A percentile compares a stretch with the other conserved stretches of the same genome.
phyloP scores from a whole-genome alignment of 1,284 basidiomycete species.

The Cerioporus squamosus region DNA sequence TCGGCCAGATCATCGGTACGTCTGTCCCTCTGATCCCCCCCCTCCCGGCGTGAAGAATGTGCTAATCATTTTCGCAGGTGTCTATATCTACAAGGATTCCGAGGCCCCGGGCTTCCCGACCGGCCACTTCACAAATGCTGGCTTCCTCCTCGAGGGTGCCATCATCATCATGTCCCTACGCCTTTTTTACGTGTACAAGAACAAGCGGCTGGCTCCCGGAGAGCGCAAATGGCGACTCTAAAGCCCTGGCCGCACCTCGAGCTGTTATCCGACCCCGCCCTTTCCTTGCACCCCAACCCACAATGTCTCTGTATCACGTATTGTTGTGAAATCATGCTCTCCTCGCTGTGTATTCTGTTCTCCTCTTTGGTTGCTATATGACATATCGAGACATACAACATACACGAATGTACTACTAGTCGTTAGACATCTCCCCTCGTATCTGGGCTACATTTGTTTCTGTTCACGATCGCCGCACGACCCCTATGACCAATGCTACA shows the following conservation, averaged over 20 bases:
- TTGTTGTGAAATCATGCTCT: background rate
- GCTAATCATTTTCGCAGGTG: constrained; percentile 19
- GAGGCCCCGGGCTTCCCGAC: constrained; percentile 38
- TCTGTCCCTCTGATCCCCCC: no score
- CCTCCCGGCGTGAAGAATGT: background rate
- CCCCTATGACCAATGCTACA: no score
- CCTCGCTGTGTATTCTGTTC: no score
- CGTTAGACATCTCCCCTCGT: no score
- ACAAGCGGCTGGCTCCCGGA: constrained; percentile 14
- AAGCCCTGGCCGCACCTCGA: no score
- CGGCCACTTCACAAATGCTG: constrained; percentile 41
- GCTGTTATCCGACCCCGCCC: background rate
- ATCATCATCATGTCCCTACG: constrained; percentile 24
- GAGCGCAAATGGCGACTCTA: constrained; percentile 24
- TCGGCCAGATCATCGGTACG: constrained; percentile 38
- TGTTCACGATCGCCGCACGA: no score
- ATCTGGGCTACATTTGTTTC: no score
- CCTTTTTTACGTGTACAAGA: constrained; percentile 21
- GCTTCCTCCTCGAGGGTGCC: constrained; percentile 29
- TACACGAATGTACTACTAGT: constrained; percentile 28
- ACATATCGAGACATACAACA: background rate
- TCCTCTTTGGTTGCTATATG: constrained; percentile 3
- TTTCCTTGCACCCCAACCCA: background rate
- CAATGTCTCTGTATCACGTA: background rate
- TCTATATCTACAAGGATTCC: constrained; percentile 41